A percentile compares a stretch with the other conserved stretches of the same genome.
Conservation (phyloP, 2,329 filamentous ascomycete genomes). For the Exophiala oligosperma region DNA sequence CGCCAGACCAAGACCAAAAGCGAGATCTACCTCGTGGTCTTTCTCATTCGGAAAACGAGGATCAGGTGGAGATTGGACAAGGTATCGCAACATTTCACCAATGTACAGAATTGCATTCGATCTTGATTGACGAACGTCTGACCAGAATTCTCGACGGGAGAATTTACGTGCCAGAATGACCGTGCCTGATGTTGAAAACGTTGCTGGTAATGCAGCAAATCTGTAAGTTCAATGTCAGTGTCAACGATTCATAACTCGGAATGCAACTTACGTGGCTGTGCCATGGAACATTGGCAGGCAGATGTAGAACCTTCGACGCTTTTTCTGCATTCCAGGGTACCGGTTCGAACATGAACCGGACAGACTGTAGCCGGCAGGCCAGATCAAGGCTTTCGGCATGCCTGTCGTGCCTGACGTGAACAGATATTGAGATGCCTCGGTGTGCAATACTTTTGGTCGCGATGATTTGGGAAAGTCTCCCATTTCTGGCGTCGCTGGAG, state of each 20-base stretch:
- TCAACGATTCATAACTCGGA: neutral
- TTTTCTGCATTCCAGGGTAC: conserved; percentile 39
- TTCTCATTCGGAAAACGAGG: conserved; percentile 20
- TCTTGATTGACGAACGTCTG: conserved; percentile 16
- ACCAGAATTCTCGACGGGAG: conserved; percentile 26
- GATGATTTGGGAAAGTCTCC: conserved; percentile 19
- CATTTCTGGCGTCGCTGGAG: conserved; percentile 15
- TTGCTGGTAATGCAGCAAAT: conserved; percentile 39
- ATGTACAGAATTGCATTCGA: conserved; percentile 28
- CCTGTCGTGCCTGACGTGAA: conserved; percentile 42
- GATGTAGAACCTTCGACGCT: conserved; percentile 49
- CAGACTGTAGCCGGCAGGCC: conserved; percentile 18
- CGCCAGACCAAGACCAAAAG: conserved; percentile 18
- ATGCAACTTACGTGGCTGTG: conserved; percentile 37
- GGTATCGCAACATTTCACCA: conserved; percentile 27
- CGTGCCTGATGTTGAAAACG: conserved; percentile 15
- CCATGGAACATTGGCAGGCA: conserved; percentile 51
- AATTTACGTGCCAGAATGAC: conserved; percentile 29
- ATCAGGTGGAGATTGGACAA: conserved; percentile 22
- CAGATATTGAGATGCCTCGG: conserved; percentile 19
- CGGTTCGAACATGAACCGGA: conserved; percentile 9
- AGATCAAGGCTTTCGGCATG: conserved; percentile 27
- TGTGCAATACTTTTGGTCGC: conserved; percentile 16
- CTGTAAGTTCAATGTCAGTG: neutral
- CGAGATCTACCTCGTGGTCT: conserved; percentile 17